phyloP scores from a whole-genome alignment of 140 eudicot genomes.

The Stevia rebaudiana region DNA sequence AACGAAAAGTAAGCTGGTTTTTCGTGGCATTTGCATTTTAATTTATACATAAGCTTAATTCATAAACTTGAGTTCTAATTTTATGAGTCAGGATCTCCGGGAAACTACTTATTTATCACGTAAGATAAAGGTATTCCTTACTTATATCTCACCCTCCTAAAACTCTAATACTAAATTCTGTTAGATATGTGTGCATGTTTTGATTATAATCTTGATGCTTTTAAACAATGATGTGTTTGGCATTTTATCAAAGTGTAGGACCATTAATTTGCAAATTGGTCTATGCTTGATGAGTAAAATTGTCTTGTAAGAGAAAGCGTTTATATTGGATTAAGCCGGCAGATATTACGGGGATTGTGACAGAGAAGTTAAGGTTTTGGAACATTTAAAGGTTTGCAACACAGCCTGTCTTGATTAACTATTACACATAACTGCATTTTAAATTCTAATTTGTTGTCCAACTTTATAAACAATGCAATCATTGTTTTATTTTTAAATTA shows the following conservation, averaged over 20 bases:
- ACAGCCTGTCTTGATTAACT: slow-evolving; percentile 15
- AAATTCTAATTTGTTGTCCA: neutral
- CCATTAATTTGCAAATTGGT: neutral
- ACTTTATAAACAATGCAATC: slow-evolving; percentile 9
- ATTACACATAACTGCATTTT: neutral
- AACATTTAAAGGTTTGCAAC: slow-evolving; percentile 16
- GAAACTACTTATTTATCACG: no score
- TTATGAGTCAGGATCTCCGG: no score
- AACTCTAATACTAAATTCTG: no score
- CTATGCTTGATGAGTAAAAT: slow-evolving; percentile 4
- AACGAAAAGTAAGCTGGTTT: no score
- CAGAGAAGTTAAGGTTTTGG: slow-evolving; percentile 23
- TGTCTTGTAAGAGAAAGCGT: neutral
- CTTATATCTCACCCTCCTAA: no score
- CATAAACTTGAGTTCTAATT: no score
- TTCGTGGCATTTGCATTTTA: no score
- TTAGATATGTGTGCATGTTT: no score
- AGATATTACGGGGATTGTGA: slow-evolving; percentile 22
- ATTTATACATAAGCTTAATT: no score
- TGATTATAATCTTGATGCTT: neutral
- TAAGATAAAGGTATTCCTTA: no score
- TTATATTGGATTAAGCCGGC: slow-evolving; percentile 32
- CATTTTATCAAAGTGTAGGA: neutral
- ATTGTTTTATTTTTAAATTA: no score
- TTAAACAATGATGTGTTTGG: neutral